A percentile compares a stretch with the other conserved stretches of the same genome.
Conservation (phyloP, 345 rosid genomes). For the Nephelium lappaceum region DNA sequence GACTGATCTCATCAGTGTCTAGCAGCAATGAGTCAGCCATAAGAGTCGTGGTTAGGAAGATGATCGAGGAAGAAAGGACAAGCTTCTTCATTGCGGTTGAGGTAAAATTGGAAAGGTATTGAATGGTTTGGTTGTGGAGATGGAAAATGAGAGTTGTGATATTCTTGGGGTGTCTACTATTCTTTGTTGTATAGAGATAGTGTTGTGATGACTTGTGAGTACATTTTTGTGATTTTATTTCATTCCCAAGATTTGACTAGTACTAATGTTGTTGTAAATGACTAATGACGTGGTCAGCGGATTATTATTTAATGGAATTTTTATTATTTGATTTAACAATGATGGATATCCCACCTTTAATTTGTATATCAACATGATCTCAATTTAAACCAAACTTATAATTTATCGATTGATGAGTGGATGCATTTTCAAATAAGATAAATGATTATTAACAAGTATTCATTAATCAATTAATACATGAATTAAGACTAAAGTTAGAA, state of each 20-base stretch:
- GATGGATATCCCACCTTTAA: too few species aligned
- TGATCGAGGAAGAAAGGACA: not conserved
- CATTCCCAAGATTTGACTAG: not conserved
- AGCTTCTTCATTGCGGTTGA: not conserved
- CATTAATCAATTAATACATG: too few species aligned
- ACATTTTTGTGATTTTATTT: not conserved
- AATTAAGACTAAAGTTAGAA: too few species aligned
- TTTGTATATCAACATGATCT: too few species aligned
- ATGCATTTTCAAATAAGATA: too few species aligned
- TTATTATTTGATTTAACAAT: not conserved
- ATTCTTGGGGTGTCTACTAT: not conserved
- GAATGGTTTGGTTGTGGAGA: not conserved
- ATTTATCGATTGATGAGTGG: too few species aligned
- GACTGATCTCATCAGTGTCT: not conserved
- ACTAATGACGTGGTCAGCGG: too few species aligned
- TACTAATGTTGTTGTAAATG: too few species aligned
- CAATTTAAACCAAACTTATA: too few species aligned
- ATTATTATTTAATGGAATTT: too few species aligned
- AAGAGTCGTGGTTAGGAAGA: not conserved
- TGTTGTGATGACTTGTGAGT: not conserved
- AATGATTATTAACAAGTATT: too few species aligned
- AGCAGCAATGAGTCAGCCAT: conserved; percentile 5
- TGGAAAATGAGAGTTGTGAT: not conserved
- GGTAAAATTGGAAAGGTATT: not conserved
- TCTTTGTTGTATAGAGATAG: too few species aligned